phyloP scores from a whole-genome alignment of 768 basidiomycete species.

The Suillus occidentalis region DNA sequence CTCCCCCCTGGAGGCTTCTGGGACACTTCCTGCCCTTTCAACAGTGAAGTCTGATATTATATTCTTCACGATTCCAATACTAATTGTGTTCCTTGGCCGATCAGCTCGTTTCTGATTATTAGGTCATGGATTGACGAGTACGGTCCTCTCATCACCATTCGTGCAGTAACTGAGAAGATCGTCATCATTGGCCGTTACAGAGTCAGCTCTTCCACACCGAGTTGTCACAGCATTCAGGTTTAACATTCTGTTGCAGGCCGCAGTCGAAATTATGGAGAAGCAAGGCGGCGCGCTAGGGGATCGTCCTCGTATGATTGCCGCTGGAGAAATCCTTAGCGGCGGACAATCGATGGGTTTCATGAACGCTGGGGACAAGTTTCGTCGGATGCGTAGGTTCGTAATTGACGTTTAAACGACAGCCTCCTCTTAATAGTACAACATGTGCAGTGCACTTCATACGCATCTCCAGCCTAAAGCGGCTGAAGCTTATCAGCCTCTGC shows the following conservation, averaged over 20 bases:
- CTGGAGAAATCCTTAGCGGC: constrained; percentile 29
- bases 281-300: constrained; percentile 49
- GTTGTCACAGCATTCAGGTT: neutral
- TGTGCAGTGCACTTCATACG: constrained; percentile 47
- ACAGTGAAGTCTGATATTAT: neutral
- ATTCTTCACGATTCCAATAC: neutral
- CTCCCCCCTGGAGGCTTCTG: neutral
- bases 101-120: neutral
- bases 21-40: neutral
- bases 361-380: constrained; percentile 49
- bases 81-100: neutral
- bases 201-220: constrained; percentile 4
- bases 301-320: constrained; percentile 42
- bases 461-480: constrained; percentile 50
- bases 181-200: constrained; percentile 27
- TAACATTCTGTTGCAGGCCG: constrained; percentile 34
- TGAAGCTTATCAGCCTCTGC: constrained; percentile 22
- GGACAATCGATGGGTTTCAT: constrained; percentile 52
- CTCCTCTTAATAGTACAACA: neutral
- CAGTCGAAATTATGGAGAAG: constrained; percentile 57
- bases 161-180: constrained; percentile 20
- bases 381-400: constrained; percentile 50
- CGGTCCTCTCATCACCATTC: constrained; percentile 25
- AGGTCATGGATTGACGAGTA: constrained; percentile 24
- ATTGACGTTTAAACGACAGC: too few species aligned